phyloP scores from a whole-genome alignment of 2,329 filamentous ascomycete species.

The Elsinoe batatas region DNA sequence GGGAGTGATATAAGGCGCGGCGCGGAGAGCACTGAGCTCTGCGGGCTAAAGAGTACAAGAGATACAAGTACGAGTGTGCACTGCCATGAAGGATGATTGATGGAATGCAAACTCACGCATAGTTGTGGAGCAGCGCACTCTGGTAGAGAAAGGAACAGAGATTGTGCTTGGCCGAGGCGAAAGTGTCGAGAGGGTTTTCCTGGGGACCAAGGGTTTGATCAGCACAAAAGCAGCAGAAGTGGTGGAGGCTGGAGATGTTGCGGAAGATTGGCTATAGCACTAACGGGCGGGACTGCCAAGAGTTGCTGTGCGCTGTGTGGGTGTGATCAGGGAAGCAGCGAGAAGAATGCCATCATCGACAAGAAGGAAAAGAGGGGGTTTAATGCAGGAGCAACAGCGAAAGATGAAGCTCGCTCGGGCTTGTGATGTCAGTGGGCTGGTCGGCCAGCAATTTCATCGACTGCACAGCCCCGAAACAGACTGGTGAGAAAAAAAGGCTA shows the following conservation, averaged over 20 bases:
- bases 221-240: constrained; percentile 1
- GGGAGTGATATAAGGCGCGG: not conserved
- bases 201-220: not conserved
- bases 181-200: not conserved
- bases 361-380: constrained; percentile 10
- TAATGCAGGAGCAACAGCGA: constrained; percentile 2
- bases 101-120: constrained; percentile 12
- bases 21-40: not conserved
- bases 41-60: not conserved
- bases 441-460: not conserved
- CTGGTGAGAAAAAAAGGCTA: not conserved
- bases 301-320: not conserved
- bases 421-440: constrained; percentile 3
- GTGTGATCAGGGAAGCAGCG: not conserved
- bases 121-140: not conserved
- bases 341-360: constrained; percentile 6
- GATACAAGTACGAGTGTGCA: not conserved
- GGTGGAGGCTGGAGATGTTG: constrained; percentile 6
- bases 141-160: not conserved
- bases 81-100: not conserved
- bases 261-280: constrained; percentile 3
- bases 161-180: constrained; percentile 2
- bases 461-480: constrained; percentile 6
- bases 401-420: not conserved
- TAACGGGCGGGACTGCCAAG: not conserved